Conservation (phyloP, 2,329 filamentous ascomycete genomes). For the Ilyonectria mors-panacis region DNA sequence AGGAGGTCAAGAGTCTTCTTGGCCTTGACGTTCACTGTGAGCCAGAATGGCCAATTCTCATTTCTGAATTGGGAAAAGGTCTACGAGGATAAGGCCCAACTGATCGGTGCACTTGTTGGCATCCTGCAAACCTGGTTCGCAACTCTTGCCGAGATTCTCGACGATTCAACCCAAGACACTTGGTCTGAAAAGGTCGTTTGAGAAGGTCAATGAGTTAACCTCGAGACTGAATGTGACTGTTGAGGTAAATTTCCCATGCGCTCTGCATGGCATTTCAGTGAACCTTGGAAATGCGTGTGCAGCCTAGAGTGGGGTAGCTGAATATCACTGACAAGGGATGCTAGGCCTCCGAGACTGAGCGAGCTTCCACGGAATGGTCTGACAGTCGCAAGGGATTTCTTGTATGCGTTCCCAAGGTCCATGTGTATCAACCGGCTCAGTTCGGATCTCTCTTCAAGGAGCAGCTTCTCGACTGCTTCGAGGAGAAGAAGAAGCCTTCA, state of each 20-base stretch:
- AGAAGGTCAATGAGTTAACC: slow-evolving; percentile 46
- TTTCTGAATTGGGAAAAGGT: slow-evolving; percentile 53
- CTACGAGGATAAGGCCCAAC: slow-evolving; percentile 58
- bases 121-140: slow-evolving; percentile 58
- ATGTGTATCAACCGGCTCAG: slow-evolving; percentile 51
- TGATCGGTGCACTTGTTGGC: slow-evolving; percentile 56
- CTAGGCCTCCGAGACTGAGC: slow-evolving; percentile 44
- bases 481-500: slow-evolving; percentile 37
- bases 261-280: background rate
- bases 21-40: slow-evolving; percentile 58
- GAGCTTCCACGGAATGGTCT: slow-evolving; percentile 57
- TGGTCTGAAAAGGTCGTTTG: slow-evolving; percentile 63
- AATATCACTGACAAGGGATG: background rate
- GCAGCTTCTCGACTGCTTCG: slow-evolving; percentile 55
- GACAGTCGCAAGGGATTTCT: slow-evolving; percentile 55
- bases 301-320: background rate
- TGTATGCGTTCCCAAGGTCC: slow-evolving; percentile 54
- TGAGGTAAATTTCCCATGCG: slow-evolving; percentile 48
- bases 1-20: slow-evolving; percentile 51
- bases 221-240: slow-evolving; percentile 54
- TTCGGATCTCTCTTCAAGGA: slow-evolving; percentile 55
- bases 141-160: slow-evolving; percentile 57
- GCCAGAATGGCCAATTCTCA: slow-evolving; percentile 61
- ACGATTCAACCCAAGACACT: slow-evolving; percentile 56
- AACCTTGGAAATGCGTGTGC: background rate